These are phyloP conservation scores for Pichia phayaonensis DNA, from an alignment of 805 yeast species.

Conservation along the genomic window DNA sequence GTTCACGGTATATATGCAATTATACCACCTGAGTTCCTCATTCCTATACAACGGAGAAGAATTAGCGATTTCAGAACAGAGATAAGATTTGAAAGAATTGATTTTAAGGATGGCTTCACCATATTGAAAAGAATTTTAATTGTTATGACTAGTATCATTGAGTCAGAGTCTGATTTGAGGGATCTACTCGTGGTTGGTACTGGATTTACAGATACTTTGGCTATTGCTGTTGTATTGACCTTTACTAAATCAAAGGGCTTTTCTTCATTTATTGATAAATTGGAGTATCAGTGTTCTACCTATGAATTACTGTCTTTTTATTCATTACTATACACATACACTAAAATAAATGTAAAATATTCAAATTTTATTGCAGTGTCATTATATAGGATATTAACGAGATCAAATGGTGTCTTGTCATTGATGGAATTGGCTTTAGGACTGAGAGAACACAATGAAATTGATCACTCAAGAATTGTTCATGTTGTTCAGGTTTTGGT, in stretches of 20 bases:
- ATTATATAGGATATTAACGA: constrained; percentile 46
- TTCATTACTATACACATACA: constrained; percentile 35
- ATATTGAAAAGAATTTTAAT: constrained; percentile 23
- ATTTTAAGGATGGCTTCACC: constrained; percentile 9
- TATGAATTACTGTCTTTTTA: constrained; percentile 58
- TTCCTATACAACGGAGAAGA: constrained; percentile 55
- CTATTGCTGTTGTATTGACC: constrained; percentile 38
- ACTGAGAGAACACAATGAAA: constrained; percentile 60
- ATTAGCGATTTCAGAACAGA: constrained; percentile 38
- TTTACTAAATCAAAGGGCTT: constrained; percentile 19
- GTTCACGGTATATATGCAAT: constrained; percentile 66
- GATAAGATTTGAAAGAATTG: constrained; percentile 18
- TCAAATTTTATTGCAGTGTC: constrained; percentile 38
- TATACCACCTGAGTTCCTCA: constrained; percentile 48
- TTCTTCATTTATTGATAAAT: constrained; percentile 1
- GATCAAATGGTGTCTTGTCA: constrained; percentile 54
- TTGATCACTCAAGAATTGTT: constrained; percentile 58
- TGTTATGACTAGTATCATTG: constrained; percentile 30
- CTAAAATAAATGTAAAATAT: constrained; percentile 23
- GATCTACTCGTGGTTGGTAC: constrained; percentile 55
- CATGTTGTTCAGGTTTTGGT: constrained; percentile 60
- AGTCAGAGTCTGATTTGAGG: constrained; percentile 39
- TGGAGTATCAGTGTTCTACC: constrained; percentile 50
- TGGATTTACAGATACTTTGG: constrained; percentile 54
- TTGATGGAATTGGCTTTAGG: constrained; percentile 74